Evolutionary conservation across 148 eudicot species (phyloP).

Genomic region (Rhododendron molle): DNA sequence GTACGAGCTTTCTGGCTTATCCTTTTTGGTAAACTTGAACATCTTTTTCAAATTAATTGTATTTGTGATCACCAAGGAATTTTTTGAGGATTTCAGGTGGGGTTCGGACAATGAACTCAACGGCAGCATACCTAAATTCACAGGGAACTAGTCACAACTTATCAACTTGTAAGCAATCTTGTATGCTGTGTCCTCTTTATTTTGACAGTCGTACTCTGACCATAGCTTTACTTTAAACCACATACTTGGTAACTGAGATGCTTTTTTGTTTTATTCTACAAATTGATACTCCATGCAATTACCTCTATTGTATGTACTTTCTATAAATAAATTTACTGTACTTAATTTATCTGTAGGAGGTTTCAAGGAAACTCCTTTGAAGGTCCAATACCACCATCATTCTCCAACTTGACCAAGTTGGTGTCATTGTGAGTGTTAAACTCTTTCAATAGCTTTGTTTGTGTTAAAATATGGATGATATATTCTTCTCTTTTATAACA

Average conservation of each 20-base stretch:
- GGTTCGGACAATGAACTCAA: constrained; percentile 63
- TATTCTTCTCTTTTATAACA: not conserved
- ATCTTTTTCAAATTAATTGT: not conserved
- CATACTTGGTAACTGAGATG: not conserved
- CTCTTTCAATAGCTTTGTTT: not conserved
- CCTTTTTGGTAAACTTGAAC: not conserved
- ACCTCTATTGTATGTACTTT: not conserved
- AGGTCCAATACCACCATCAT: constrained; percentile 54
- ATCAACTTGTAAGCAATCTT: constrained; percentile 26
- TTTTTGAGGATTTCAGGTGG: constrained; percentile 50
- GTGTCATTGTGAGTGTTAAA: constrained; percentile 43
- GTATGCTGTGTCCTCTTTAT: not conserved
- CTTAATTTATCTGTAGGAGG: constrained; percentile 33
- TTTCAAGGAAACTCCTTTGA: constrained; percentile 58
- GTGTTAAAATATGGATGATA: not conserved
- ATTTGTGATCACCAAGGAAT: not conserved
- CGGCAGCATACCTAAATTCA: constrained; percentile 63
- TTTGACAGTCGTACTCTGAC: not conserved
- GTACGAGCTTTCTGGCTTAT: constrained; percentile 35
- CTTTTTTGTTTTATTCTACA: not conserved
- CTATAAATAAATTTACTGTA: not conserved
- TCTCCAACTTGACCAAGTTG: constrained; percentile 43
- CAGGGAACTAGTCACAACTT: constrained; percentile 24
- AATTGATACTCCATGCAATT: not conserved
- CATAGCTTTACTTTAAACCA: not conserved